Evolutionary conservation across 345 rosid genomes (phyloP).

Genomic region (Camelina hispida): DNA sequence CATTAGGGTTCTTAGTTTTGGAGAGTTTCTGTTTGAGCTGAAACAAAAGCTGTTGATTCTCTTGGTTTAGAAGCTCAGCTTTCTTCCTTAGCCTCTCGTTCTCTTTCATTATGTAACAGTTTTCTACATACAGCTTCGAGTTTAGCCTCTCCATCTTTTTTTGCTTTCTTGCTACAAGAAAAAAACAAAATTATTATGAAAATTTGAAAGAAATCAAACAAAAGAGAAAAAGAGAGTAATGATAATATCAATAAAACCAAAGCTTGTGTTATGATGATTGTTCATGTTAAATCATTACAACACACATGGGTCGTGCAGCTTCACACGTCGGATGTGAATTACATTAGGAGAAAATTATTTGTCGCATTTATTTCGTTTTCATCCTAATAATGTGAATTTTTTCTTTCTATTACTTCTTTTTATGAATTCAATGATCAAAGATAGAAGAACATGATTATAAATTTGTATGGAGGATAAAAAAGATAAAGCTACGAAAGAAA

Average conservation of each 20-base stretch:
- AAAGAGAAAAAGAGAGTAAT: slow-evolving; percentile 27
- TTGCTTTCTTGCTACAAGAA: slow-evolving; percentile 18
- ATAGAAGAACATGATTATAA: slow-evolving; percentile 44
- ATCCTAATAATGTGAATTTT: slow-evolving; percentile 25
- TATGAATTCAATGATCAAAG: slow-evolving; percentile 39
- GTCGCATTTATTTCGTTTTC: slow-evolving; percentile 46
- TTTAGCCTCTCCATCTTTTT: slow-evolving; percentile 84
- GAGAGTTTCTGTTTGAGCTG: slow-evolving; percentile 83
- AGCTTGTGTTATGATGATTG: slow-evolving; percentile 43
- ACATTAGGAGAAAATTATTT: slow-evolving; percentile 31
- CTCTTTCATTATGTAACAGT: slow-evolving; percentile 88
- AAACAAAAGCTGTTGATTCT: slow-evolving; percentile 88
- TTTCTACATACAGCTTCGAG: slow-evolving; percentile 80
- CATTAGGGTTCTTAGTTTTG: slow-evolving; percentile 47
- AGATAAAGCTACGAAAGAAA: slow-evolving; percentile 35
- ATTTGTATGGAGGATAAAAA: slow-evolving; percentile 37
- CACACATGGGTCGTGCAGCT: slow-evolving; percentile 49
- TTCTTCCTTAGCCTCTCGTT: slow-evolving; percentile 96
- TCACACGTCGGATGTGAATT: slow-evolving; percentile 42
- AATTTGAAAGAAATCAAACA: background rate
- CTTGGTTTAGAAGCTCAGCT: slow-evolving; percentile 94
- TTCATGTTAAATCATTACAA: slow-evolving; percentile 37
- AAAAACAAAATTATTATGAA: slow-evolving; percentile 24
- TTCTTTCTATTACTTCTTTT: slow-evolving; percentile 7
- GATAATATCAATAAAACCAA: slow-evolving; percentile 35